A percentile compares a stretch with the other conserved stretches of the same genome.
Evolutionary conservation across 768 basidiomycete species (phyloP).

Genomic region (Pleurotus djamor): DNA sequence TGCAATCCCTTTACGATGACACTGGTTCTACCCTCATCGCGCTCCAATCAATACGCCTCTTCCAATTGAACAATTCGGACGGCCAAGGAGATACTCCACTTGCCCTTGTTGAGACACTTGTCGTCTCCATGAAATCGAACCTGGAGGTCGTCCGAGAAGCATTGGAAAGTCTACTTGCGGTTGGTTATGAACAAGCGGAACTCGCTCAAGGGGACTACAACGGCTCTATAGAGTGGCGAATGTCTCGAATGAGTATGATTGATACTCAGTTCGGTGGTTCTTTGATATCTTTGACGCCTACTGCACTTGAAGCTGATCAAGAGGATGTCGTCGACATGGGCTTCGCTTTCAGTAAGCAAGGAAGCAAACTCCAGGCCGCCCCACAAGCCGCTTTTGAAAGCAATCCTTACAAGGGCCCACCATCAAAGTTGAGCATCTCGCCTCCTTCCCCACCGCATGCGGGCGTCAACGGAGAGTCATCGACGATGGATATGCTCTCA

Average conservation of each 20-base stretch:
- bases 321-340: constrained; percentile 62
- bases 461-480: constrained; percentile 13
- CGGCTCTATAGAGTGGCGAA: constrained; percentile 75
- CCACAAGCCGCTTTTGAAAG: background rate
- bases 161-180: constrained; percentile 56
- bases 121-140: constrained; percentile 54
- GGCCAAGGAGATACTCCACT: constrained; percentile 30
- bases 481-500: background rate
- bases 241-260: constrained; percentile 66
- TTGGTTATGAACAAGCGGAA: constrained; percentile 73
- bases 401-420: background rate
- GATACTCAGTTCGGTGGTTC: constrained; percentile 45
- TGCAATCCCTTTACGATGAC: constrained; percentile 78
- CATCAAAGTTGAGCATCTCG: background rate
- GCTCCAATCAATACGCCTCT: constrained; percentile 49
- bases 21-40: constrained; percentile 56
- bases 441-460: background rate
- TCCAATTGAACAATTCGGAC: constrained; percentile 25
- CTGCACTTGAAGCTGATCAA: constrained; percentile 32
- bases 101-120: constrained; percentile 49
- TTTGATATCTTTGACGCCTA: constrained; percentile 32
- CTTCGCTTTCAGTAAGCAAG: constrained; percentile 42
- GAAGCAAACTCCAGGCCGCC: constrained; percentile 25
- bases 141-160: constrained; percentile 53
- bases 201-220: constrained; percentile 69